These are phyloP conservation scores for Lodderomyces orthopsilosis DNA, from an alignment of 1,139 yeast genomes.

Conservation along the genomic window DNA sequence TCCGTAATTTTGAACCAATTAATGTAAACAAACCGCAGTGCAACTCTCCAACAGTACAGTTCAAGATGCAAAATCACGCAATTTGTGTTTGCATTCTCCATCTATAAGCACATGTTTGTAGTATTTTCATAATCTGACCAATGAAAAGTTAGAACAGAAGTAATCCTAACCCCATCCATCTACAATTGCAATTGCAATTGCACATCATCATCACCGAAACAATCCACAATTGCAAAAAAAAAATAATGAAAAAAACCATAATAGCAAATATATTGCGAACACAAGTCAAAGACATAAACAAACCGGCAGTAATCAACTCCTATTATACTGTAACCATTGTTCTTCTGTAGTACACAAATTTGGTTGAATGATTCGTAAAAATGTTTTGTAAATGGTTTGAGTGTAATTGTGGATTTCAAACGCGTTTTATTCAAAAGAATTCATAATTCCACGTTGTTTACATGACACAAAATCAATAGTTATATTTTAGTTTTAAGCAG, in stretches of 20 bases:
- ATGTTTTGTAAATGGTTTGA: background rate
- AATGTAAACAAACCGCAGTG: background rate
- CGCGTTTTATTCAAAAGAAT: background rate
- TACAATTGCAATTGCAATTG: background rate
- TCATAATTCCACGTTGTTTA: background rate
- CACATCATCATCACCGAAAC: background rate
- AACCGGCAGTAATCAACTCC: background rate
- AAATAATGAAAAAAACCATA: background rate
- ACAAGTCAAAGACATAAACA: background rate
- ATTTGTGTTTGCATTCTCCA: background rate
- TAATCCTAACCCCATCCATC: background rate
- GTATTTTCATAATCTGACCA: background rate
- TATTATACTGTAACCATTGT: background rate
- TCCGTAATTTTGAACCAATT: background rate
- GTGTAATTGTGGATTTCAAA: background rate
- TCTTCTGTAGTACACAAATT: background rate
- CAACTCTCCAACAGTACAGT: background rate
- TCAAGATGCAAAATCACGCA: background rate
- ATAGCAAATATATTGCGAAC: background rate
- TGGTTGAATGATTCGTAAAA: background rate
- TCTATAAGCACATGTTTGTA: background rate
- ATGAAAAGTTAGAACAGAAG: background rate
- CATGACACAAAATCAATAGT: background rate
- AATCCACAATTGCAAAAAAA: background rate
- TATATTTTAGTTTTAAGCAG: background rate